These are phyloP conservation scores for Helichrysum umbraculigerum DNA, from an alignment of 129 eudicot species.

Conservation along the genomic window DNA sequence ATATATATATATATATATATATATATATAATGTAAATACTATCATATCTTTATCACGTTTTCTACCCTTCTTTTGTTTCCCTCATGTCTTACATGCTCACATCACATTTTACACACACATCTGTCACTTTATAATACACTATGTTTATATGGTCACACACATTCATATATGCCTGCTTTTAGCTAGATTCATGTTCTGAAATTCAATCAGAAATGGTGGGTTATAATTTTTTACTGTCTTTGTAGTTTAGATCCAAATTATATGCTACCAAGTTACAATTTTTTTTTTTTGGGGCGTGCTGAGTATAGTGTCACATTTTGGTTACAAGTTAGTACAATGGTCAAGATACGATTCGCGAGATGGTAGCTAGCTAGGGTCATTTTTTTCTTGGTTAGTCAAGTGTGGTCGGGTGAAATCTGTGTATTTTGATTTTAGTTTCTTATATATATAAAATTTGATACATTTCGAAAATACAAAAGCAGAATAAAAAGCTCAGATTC, in stretches of 20 bases:
- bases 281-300: neutral
- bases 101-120: constrained; percentile 2
- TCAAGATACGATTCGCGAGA: too few species aligned
- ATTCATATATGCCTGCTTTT: neutral
- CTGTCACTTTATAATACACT: neutral
- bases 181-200: neutral
- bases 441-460: neutral
- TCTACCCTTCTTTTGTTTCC: neutral
- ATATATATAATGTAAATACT: neutral
- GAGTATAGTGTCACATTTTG: neutral
- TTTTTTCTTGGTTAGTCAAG: neutral
- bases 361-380: neutral
- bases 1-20: too few species aligned
- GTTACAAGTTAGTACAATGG: neutral
- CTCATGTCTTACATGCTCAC: neutral
- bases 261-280: too few species aligned
- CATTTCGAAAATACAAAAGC: too few species aligned
- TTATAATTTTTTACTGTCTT: neutral
- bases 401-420: neutral
- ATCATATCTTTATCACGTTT: neutral
- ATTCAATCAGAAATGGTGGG: constrained; percentile 2
- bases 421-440: neutral
- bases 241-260: neutral
- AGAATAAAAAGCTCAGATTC: too few species aligned
- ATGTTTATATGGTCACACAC: neutral